These are phyloP conservation scores for Basidiobolus meristosporus DNA, from an alignment of 371 early-diverging fungal species.

Conservation along the genomic window DNA sequence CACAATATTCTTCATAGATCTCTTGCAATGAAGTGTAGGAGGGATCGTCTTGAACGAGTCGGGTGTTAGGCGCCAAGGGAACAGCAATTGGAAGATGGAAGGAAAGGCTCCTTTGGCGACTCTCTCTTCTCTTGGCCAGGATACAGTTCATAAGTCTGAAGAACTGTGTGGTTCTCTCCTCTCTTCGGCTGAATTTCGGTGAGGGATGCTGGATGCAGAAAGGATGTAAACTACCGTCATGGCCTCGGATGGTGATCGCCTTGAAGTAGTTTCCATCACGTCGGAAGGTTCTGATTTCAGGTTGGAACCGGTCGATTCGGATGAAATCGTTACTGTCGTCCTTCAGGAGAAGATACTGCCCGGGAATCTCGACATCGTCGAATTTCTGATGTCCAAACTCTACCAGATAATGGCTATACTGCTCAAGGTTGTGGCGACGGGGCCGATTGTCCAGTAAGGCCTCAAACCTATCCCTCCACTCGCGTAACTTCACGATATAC, in stretches of 20 bases:
- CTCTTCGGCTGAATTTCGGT: constrained; percentile 66
- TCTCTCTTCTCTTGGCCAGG: constrained; percentile 54
- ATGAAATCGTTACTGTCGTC: constrained; percentile 82
- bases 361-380: constrained; percentile 95
- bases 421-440: constrained; percentile 59
- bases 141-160: constrained; percentile 75
- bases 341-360: constrained; percentile 75
- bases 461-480: constrained; percentile 83
- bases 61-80: constrained; percentile 81
- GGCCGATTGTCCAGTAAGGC: constrained; percentile 64
- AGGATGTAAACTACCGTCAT: constrained; percentile 73
- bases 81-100: constrained; percentile 85
- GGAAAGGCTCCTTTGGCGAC: constrained; percentile 55
- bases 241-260: constrained; percentile 71
- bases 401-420: constrained; percentile 74
- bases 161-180: constrained; percentile 85
- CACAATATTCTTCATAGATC: constrained; percentile 70
- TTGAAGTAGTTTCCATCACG: constrained; percentile 54
- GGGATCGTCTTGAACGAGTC: constrained; percentile 80
- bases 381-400: constrained; percentile 96
- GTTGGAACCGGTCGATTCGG: constrained; percentile 83
- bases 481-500: constrained; percentile 59
- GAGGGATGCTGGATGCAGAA: constrained; percentile 88
- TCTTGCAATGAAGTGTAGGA: constrained; percentile 72
- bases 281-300: constrained; percentile 68